These are phyloP conservation scores for Fusarium sp. DNA, from an alignment of 2,329 filamentous ascomycete genomes.

Conservation along the genomic window DNA sequence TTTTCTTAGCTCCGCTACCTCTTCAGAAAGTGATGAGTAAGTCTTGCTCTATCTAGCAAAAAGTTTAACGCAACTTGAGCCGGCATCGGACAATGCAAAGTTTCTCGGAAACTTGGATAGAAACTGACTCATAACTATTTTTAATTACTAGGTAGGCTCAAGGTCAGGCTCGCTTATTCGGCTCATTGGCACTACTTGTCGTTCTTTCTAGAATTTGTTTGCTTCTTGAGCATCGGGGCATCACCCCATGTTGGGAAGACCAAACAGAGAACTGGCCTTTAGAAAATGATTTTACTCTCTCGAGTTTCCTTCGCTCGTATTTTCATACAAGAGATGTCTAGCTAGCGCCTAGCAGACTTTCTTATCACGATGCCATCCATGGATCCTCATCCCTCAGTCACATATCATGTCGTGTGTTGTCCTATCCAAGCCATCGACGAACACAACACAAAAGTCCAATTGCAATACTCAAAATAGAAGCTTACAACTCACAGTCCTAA, in stretches of 20 bases:
- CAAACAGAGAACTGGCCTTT: not conserved
- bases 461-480: not conserved
- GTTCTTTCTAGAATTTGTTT: not conserved
- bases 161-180: not conserved
- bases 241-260: not conserved
- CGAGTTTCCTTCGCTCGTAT: not conserved
- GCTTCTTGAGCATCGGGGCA: not conserved
- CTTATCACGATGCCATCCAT: no score
- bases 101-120: not conserved
- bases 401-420: no score
- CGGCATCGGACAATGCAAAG: not conserved
- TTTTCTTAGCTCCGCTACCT: not conserved
- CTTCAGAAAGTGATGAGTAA: not conserved
- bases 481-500: not conserved
- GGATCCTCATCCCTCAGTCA: no score
- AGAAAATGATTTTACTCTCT: not conserved
- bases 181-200: not conserved
- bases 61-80: not conserved
- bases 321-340: not conserved
- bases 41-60: not conserved
- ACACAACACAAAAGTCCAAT: no score
- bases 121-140: not conserved
- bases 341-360: no score
- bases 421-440: no score
- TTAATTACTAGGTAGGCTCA: not conserved